Base-by-base conservation (phyloP, 768 basidiomycete genomes). In the Russula compacta region DNA sequence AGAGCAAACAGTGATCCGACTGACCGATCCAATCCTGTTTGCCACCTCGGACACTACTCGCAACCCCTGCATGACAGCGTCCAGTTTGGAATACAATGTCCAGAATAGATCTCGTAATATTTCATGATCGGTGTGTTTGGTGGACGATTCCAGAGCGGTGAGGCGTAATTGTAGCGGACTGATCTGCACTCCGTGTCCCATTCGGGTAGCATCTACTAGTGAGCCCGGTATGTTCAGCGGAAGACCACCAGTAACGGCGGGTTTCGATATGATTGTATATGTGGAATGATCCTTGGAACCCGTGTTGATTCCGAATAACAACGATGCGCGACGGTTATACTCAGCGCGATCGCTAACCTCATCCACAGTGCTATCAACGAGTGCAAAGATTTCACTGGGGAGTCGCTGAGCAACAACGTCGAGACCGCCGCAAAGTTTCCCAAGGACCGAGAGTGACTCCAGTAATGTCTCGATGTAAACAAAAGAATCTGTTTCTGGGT, bases 11-110 rank as follows among this genome's bases (percentile, higher is more conserved):
- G 15, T 46, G 52, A 58, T 50, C 50, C 42, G 29, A 80, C 92
- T 74, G 69, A 97, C 95, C 63, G 89, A 88, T 66, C 90, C 90
- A 55, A 99, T 94, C 58, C 94, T 83, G 66, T 87, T 88, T 1
- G 91, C 81, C 6, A 98, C 88, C 71, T 99, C 97, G 64, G 86
- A 93, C 3, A 94, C 81, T 4, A 97, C 86, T 55, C 94, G 78
- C 63, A 97, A 76, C 10, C 95, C 92, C 71, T 99, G 95, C 14
- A 88, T 80, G 19, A 98, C 89, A 35, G 97, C 97, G 69, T 94
- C 87, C 50, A 99, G 69, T 72, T 99, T 98, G 15, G 93, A 97
- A 71, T 92, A 99, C 15, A 95, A 70, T 2, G 95, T 97, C 95
- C 95, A 98, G 72, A 98, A 98, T 39, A 99, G 78, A 71, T 98